Base-by-base conservation (phyloP, 805 yeast species). In the Ogataea paradorogensis region DNA sequence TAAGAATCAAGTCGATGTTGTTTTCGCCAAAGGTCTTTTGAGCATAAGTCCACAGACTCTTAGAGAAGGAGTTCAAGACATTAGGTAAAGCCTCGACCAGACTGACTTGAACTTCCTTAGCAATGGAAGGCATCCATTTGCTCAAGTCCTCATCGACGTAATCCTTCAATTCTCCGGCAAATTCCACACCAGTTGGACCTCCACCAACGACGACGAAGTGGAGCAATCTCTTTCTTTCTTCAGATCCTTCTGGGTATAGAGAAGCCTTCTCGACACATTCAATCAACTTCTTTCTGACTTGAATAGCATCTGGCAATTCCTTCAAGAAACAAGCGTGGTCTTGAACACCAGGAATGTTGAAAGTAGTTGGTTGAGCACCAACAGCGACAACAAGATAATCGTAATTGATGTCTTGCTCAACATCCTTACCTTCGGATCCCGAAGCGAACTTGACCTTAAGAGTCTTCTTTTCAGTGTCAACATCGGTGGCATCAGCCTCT, bases 161-260 rank as follows among this genome's bases (percentile, higher is more conserved):
- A 57, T 74, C 79, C 59, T 73, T 76, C 47, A 74, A 55, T 54
- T 74, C 79, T 52, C 77, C 79, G 40, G 79, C 79, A 38, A 71
- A 72, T 53, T 74, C 79, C 42, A 74, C 79, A 61, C 79, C 79
- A 35, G 79, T 74, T 53, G 79, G 79, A 45, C 79, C 79, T 59
- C 79, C 79, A 50, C 79, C 79, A 51, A 76, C 74, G 38, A 74
- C 76, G 40, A 74, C 72, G 48, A 73, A 66, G 24, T 74, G 67
- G 51, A 74, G 65, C 48, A 74, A 66, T 62, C 78, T 66, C 61
- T 67, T 67, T 63, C 79, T 67, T 53, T 73, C 78, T 14, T 73
- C 65, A 50, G 72, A 74, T 33, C 69, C 77, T 51, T 65, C 66
- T 29, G 78, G 78, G 49, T 70, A 69, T 46, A 73, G 63, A 52